Evolutionary conservation across 352 stramenopile genomes (phyloP), one percentile per base, ranked within the genome.

Genomic region (Aphanomyces stellatus): DNA sequence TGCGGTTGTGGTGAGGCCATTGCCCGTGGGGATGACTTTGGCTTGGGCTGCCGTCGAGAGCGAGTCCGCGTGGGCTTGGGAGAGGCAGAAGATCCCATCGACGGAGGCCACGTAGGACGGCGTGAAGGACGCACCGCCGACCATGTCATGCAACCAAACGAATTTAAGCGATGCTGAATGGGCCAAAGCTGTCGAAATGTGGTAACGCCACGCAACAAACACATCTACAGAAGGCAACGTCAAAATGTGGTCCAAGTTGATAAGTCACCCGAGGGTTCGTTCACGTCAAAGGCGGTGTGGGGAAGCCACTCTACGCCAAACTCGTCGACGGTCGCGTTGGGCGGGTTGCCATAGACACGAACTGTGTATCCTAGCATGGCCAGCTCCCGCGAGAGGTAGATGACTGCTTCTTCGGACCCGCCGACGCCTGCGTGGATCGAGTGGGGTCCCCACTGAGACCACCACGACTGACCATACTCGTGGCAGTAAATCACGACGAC

Each of bases 381-480:
- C 2, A 98, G 74, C 61, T 96, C 87, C 0, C 74, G 67, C 4
- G 88, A 72, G 15, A 98, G 65, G 64, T 95, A 96, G 22, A 97
- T 81, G 0, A 97, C 90, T 0, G 91, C 87, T 75, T 97, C 90
- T 70, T 98, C 91, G 6, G 88, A 97, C 0, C 91, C 91, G 28
- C 91, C 91, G 17, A 97, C 75, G 7, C 88, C 91, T 0, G 59
- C 74, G 13, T 35, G 31, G 4, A 93, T 71, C 1, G 83, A 95
- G 3, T 77, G 87, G 30, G 88, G 90, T 0, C 90, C 89, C 91
- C 91, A 97, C 10, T 81, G 41, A 0, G 74, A 76, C 88, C 90
- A 97, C 91, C 90, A 97, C 15, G 78, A 81, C 49, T 97, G 86
- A 0, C 77, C 85, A 53, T 97, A 98, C 63, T 98, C 91, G 66